Evolutionary conservation across 768 basidiomycete genomes (phyloP), one percentile per base, ranked within the genome.

Genomic region (Candolleomyces aberdarensis): DNA sequence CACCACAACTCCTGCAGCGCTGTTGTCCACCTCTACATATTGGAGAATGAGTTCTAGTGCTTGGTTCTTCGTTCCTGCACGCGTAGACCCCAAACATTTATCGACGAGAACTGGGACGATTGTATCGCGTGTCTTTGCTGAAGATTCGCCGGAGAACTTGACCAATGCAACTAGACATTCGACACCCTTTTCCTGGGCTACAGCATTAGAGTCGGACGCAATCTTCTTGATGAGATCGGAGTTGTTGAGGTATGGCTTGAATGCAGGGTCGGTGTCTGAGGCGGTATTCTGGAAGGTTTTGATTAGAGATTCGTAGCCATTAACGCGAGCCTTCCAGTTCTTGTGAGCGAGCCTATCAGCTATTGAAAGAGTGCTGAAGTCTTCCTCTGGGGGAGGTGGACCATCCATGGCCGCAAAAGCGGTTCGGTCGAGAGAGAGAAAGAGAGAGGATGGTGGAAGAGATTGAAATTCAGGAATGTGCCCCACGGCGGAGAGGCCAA

Each of bases 251-350:
- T 94, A 98, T 13, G 93, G 92, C 67, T 86, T 88, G 80, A 99
- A 98, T 29, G 91, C 91, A 52, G 94, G 93, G 80, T 98, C 96
- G 65, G 86, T 85, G 72, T 98, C 96, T 52, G 94, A 94, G 66
- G 89, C 89, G 53, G 95, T 94, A 48, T 85, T 89, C 69, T 88
- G 86, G 73, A 97, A 97, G 60, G 84, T 87, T 75, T 91, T 89
- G 78, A 89, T 85, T 64, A 98, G 85, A 20, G 89, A 76, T 70
- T 93, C 91, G 74, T 98, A 99, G 63, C 85, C 97, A 72, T 86
- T 94, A 68, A 96, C 85, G 66, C 97, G 88, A 60, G 97, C 97
- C 76, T 98, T 98, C 97, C 97, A 99, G 72, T 96, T 96, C 83
- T 98, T 98, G 80, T 98, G 94, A 6, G 85, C 77, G 59, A 96